Conservation (phyloP, 495 filamentous ascomycete species). For the Penicillium pulvis region DNA sequence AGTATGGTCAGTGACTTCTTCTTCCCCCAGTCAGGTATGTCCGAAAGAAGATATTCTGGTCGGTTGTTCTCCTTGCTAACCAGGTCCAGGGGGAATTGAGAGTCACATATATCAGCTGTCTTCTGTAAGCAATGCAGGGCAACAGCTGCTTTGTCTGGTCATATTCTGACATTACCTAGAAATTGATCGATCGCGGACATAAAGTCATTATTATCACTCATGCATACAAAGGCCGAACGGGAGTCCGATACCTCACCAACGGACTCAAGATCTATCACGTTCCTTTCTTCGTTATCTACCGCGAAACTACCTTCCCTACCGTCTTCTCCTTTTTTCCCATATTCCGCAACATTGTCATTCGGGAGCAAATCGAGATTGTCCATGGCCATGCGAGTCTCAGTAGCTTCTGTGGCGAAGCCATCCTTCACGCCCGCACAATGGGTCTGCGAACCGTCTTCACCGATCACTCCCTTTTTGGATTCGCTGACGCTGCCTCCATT, state of each 20-base stretch:
- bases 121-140: constrained; percentile 46
- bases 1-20: constrained; percentile 99
- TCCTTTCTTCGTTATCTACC: constrained; percentile 93
- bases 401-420: constrained; percentile 90
- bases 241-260: constrained; percentile 96
- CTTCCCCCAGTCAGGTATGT: constrained; percentile 85
- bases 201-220: constrained; percentile 98
- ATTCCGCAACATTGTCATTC: constrained; percentile 91
- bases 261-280: constrained; percentile 98
- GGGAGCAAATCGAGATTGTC: constrained; percentile 94
- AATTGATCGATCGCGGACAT: constrained; percentile 95
- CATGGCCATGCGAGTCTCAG: constrained; percentile 94
- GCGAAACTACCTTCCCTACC: constrained; percentile 91
- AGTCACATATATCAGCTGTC: constrained; percentile 98
- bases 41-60: too few relatives aligned
- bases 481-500: constrained; percentile 94
- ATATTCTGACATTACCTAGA: constrained; percentile 41
- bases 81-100: constrained; percentile 75
- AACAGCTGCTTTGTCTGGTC: constrained; percentile 1
- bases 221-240: constrained; percentile 87
- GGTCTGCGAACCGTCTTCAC: constrained; percentile 93
- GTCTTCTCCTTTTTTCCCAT: constrained; percentile 98
- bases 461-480: constrained; percentile 97
- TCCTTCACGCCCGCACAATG: constrained; percentile 95
- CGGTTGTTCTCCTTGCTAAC: constrained; percentile 15